A percentile compares a stretch with the other conserved stretches of the same genome.
Evolutionary conservation across 2,329 filamentous ascomycete species (phyloP).

Genomic region (Bipolaris cookei): DNA sequence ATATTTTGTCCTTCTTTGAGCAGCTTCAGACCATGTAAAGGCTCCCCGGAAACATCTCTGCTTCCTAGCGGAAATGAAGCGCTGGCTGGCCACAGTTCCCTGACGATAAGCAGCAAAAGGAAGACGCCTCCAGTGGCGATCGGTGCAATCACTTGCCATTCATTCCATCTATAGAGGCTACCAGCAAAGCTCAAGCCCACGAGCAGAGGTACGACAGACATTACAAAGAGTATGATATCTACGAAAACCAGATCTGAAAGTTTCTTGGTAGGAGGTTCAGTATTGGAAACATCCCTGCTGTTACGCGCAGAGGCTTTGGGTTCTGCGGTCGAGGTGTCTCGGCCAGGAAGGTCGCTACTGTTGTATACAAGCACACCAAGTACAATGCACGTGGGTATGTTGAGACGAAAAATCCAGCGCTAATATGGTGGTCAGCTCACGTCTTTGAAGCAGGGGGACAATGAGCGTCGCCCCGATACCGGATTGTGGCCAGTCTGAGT

Average conservation of each 20-base stretch:
- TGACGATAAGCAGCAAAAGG: neutral
- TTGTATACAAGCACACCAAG: conserved; percentile 2
- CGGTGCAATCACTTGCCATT: neutral
- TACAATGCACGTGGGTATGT: neutral
- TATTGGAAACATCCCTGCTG: neutral
- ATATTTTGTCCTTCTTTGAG: neutral
- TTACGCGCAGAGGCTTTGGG: no score
- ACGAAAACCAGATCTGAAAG: neutral
- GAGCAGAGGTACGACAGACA: neutral
- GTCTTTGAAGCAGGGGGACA: neutral
- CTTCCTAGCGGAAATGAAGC: neutral
- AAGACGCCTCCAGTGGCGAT: neutral
- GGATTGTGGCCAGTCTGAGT: no score
- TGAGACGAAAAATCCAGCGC: conserved; percentile 1
- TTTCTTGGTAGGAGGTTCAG: neutral
- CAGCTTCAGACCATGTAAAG: neutral
- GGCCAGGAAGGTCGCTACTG: neutral
- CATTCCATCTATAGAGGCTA: neutral
- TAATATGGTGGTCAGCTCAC: neutral
- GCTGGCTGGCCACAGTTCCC: neutral
- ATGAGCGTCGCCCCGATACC: no score
- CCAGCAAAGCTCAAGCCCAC: neutral
- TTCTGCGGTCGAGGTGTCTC: no score
- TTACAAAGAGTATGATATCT: neutral
- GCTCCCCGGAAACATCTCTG: neutral